Percentiles rank a stretch among this genome's conserved stretches.
Evolutionary conservation across 2,329 filamentous ascomycete genomes (phyloP).

Genomic region (Aspergillus novofumigatus): DNA sequence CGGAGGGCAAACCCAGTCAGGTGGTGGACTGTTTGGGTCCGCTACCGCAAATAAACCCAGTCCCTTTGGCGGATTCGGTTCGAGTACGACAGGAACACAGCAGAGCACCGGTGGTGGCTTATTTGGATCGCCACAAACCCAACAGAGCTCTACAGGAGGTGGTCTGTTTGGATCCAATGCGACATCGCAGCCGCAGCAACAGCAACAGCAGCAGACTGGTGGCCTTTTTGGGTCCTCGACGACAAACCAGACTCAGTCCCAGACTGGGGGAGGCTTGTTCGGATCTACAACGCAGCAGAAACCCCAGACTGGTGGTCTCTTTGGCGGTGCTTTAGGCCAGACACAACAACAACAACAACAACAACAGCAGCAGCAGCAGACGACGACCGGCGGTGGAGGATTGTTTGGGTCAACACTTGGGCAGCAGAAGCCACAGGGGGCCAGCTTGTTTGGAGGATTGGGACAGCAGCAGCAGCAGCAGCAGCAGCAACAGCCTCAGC

Average conservation of each 20-base stretch:
- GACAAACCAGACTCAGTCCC: conserved; percentile 15
- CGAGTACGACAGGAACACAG: conserved; percentile 9
- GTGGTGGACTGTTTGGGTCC: conserved; percentile 29
- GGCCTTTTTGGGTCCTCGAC: conserved; percentile 25
- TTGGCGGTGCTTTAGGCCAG: conserved; percentile 21
- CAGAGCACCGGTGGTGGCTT: conserved; percentile 29
- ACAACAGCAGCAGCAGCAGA: conserved; percentile 18
- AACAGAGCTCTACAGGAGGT: conserved; percentile 19
- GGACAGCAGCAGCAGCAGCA: conserved; percentile 7
- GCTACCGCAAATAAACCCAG: conserved; percentile 30
- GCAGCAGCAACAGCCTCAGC: conserved; percentile 22
- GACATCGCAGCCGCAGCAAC: conserved; percentile 23
- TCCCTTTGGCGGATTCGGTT: conserved; percentile 33
- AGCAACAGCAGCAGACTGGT: conserved; percentile 28
- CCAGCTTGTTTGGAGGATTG: conserved; percentile 19
- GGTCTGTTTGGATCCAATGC: conserved; percentile 24
- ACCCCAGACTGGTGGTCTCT: conserved; percentile 21
- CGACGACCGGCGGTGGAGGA: conserved; percentile 12
- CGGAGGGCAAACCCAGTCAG: conserved; percentile 23
- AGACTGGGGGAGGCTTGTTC: conserved; percentile 36
- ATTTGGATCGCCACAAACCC: conserved; percentile 26
- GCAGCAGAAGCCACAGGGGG: conserved; percentile 23
- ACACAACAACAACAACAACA: too few species aligned
- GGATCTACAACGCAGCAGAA: conserved; percentile 24
- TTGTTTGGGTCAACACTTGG: conserved; percentile 23